Percentiles rank a stretch among this genome's conserved stretches.
phyloP scores from a whole-genome alignment of 495 filamentous ascomycete species.

The Bombardia bombarda region DNA sequence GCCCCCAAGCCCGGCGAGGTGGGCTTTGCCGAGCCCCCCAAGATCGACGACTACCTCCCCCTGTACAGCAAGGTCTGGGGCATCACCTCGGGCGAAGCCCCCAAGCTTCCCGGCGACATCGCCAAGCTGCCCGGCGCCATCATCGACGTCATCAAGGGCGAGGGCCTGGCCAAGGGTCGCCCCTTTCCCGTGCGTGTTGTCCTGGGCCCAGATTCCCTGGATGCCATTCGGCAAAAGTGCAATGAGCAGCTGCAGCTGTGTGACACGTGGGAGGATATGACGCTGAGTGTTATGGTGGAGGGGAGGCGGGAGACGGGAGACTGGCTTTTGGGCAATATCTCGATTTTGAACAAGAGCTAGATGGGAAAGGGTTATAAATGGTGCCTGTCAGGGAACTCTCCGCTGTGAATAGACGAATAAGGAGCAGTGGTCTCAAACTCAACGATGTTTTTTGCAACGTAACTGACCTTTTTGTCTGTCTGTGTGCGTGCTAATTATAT shows the following conservation, averaged over 20 bases:
- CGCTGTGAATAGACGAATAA: no score
- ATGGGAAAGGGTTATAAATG: no score
- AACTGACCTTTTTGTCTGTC: no score
- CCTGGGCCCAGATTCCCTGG: conserved; percentile 7
- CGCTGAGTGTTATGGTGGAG: conserved; percentile 8
- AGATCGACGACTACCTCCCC: conserved; percentile 10
- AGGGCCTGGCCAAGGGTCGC: conserved; percentile 4
- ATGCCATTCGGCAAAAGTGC: conserved; percentile 12
- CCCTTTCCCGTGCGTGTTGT: conserved; percentile 8
- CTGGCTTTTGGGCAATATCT: conserved; percentile 8
- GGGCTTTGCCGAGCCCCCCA: conserved; percentile 1
- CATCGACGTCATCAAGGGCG: conserved; percentile 13
- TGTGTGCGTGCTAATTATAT: no score
- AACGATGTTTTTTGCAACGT: no score
- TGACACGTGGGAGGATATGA: conserved; percentile 12
- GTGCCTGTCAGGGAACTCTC: no score
- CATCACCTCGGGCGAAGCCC: background rate
- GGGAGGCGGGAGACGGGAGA: conserved; percentile 4
- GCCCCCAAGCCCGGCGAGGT: background rate
- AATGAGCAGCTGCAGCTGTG: conserved; percentile 7
- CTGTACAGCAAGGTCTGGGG: conserved; percentile 4
- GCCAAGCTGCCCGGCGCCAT: conserved; percentile 10
- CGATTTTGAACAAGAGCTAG: conserved; percentile 4
- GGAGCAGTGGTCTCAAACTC: no score
- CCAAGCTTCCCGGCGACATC: conserved; percentile 8